Base-by-base conservation (phyloP, 2,329 filamentous ascomycete species). In the Colletotrichum orchidophilum region DNA sequence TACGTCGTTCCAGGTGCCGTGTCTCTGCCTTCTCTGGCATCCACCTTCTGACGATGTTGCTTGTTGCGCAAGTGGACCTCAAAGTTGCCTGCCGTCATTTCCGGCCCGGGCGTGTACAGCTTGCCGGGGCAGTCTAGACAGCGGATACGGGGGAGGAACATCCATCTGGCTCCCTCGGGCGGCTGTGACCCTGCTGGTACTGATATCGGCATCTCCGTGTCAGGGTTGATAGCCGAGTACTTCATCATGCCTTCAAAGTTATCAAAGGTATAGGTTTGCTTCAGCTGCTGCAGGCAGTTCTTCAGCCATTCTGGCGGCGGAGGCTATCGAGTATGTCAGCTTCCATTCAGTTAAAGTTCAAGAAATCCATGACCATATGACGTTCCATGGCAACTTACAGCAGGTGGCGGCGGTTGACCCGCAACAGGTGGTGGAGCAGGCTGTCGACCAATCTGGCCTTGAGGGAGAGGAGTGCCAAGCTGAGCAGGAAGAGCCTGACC, bases 41-140 rank as follows among this genome's bases (percentile, higher is more conserved):
- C 78, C 11, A 95, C 93, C 76, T 88, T 89, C 75, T 94, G 90
- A 76, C 92, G 89, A 80, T 99, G 96, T 63, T 88, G 86, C 53
- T 93, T 90, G 81, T 97, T 98, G 81, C 92, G 94, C 59, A 98
- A 85, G 83, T 99, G 96, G 1, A 97, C 91, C 82, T 97, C 94
- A 74, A 99, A 99, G 78, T 97, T 97, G 55, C 92, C 92, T 5
- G 96, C 93, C 2, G 94, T 95, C 79, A 89, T 93, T 27, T 92
- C 94, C 0, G 95, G 94, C 0, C 95, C 94, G 0, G 95, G 94
- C 0, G 95, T 97, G 81, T 99, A 99, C 12, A 97, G 85, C 81
- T 98, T 98, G 33, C 94, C 94, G 0, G 94, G 94, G 79, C 96
- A 98, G 80, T 99, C 96, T 57, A 92, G 90, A 80, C 96, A 99